Percentiles rank a stretch among this genome's conserved stretches.
phyloP scores from a whole-genome alignment of 2,329 filamentous ascomycete genomes.

The Orbilia oligospora region DNA sequence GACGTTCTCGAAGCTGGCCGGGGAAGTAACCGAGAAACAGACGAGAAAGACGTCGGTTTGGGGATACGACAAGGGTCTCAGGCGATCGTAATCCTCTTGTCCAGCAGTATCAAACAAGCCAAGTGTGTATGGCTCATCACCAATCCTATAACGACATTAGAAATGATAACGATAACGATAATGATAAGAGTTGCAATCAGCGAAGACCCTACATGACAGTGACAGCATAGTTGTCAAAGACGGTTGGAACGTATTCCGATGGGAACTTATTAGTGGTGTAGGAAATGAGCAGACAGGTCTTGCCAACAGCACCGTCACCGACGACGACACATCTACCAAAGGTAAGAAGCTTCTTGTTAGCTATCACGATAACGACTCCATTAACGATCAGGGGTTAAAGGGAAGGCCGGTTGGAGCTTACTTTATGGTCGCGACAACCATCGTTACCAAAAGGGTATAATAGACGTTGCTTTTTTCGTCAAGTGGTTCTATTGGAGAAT shows the following conservation, averaged over 20 bases:
- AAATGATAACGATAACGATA: neutral
- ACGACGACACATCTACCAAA: constrained; percentile 90
- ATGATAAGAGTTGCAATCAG: neutral
- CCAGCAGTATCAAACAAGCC: constrained; percentile 98
- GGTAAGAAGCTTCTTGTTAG: constrained; percentile 34
- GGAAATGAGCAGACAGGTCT: constrained; percentile 98
- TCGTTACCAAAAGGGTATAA: constrained; percentile 65
- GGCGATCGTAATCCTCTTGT: constrained; percentile 98
- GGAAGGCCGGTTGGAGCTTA: constrained; percentile 66
- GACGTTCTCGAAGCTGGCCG: constrained; percentile 98
- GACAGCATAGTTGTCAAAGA: constrained; percentile 99
- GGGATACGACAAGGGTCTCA: constrained; percentile 95
- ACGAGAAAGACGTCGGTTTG: constrained; percentile 99
- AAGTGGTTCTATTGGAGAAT: constrained; percentile 44
- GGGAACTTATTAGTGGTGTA: constrained; percentile 99
- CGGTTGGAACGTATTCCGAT: constrained; percentile 98
- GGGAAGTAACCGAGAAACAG: constrained; percentile 98
- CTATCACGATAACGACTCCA: constrained; percentile 21
- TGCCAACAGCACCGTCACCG: constrained; percentile 98
- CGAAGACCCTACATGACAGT: constrained; percentile 91
- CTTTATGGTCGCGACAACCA: constrained; percentile 77
- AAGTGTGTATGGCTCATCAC: constrained; percentile 97
- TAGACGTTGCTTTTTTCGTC: constrained; percentile 55
- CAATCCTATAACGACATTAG: constrained; percentile 78
- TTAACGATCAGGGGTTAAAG: constrained; percentile 22